phyloP scores from a whole-genome alignment of 2,329 filamentous ascomycete species.

The Phyllosticta capitalensis region DNA sequence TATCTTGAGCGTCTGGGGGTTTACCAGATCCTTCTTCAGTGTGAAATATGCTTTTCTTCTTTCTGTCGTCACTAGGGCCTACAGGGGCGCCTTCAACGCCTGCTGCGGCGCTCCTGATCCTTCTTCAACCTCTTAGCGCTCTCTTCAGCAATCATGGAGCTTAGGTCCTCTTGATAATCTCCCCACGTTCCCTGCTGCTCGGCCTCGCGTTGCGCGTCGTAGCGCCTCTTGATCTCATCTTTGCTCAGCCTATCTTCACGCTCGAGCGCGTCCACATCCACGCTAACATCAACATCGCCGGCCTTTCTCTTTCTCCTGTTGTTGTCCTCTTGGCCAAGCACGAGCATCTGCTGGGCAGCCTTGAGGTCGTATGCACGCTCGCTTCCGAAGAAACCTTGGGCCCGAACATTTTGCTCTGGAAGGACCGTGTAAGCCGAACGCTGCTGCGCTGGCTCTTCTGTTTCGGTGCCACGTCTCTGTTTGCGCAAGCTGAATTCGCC shows the following conservation, averaged over 20 bases:
- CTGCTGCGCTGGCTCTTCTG: slow-evolving; percentile 66
- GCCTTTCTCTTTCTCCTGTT: slow-evolving; percentile 84
- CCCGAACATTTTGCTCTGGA: slow-evolving; percentile 74
- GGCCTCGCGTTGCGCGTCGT: slow-evolving; percentile 60
- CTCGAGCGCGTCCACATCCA: slow-evolving; percentile 74
- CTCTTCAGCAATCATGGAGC: slow-evolving; percentile 92
- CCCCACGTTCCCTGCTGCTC: slow-evolving; percentile 53
- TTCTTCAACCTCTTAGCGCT: slow-evolving; percentile 82
- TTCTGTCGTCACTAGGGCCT: slow-evolving; percentile 8
- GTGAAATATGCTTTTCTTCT: neutral
- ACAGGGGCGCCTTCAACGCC: slow-evolving; percentile 27
- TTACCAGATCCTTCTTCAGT: neutral
- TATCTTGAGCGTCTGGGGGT: slow-evolving; percentile 6
- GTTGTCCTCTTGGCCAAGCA: slow-evolving; percentile 68
- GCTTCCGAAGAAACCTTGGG: slow-evolving; percentile 91
- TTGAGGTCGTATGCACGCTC: slow-evolving; percentile 87
- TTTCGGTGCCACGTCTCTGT: slow-evolving; percentile 72
- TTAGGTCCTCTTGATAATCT: slow-evolving; percentile 78
- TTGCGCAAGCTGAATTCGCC: slow-evolving; percentile 91
- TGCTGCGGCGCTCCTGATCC: slow-evolving; percentile 67
- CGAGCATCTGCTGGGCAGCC: slow-evolving; percentile 48
- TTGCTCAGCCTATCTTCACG: slow-evolving; percentile 70
- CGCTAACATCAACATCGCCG: slow-evolving; percentile 85
- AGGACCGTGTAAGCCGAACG: slow-evolving; percentile 82
- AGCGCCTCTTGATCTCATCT: slow-evolving; percentile 70